Evolutionary conservation across 257 asterid genomes (phyloP).

Genomic region (Solanum appendiculatum): DNA sequence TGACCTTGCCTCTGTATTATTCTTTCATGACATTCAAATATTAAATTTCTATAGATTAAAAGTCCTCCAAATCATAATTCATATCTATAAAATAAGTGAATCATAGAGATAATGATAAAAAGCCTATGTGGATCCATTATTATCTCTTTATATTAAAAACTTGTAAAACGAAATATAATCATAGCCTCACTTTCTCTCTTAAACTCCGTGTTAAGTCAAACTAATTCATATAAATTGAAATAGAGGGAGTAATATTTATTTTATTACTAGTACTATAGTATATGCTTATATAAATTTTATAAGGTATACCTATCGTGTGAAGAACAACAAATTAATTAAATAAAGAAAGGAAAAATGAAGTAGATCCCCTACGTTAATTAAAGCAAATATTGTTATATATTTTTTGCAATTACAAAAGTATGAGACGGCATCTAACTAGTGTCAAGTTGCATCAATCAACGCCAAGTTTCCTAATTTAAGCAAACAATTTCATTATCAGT

Average conservation of each 20-base stretch:
- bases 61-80: neutral
- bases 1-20: neutral
- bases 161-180: neutral
- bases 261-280: neutral
- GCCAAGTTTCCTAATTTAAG: conserved; percentile 35
- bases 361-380: neutral
- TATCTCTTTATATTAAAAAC: neutral
- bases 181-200: neutral
- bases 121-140: neutral
- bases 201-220: neutral
- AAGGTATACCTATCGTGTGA: neutral
- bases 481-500: conserved; percentile 20
- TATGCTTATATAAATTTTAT: neutral
- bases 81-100: neutral
- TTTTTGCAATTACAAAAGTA: neutral
- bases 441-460: conserved; percentile 39
- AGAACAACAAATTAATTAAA: neutral
- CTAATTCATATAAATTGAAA: too few relatives aligned
- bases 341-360: neutral
- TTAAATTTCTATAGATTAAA: neutral
- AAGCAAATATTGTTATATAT: neutral
- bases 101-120: neutral
- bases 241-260: too few relatives aligned
- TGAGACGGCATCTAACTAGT: neutral
- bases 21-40: neutral